Evolutionary conservation across 208 protist species (phyloP), one percentile per base, ranked within the genome.

Genomic region (Vickermania spadyakhi): DNA sequence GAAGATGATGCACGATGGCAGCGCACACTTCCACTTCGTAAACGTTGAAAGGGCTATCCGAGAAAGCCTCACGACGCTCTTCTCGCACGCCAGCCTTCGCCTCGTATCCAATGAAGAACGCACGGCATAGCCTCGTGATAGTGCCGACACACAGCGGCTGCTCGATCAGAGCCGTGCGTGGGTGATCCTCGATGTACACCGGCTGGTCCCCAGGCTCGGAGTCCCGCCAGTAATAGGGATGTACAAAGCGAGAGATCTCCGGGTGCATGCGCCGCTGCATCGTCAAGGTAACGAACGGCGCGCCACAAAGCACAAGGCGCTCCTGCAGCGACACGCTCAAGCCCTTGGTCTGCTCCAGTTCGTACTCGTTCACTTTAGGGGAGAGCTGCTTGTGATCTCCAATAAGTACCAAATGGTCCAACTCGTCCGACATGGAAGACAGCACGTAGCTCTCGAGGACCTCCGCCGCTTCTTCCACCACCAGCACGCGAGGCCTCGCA

Each of bases 401-500:
- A 50, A 78, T 29, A 5, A 78, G 64, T 23, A 78, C 59, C n/a
- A 78, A 21, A 21, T 80, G 72, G 22, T 78, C 50, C 45, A 80
- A 56, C 26, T 45, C 51, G 27, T 65, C 18, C 49, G 55, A 26
- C 23, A 86, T 54, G 28, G 58, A 69, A 7, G 78, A 41, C 0
- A 87, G 27, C 3, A 82, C 27, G 2, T 86, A 75, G 4, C 50
- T 28, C 60, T 87, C 80, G 14, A 81, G 56, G 2, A 87, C 58
- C 50, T 86, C 78, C 11, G 70, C 78, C 3, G 81, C 78, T 61
- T 92, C 84, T 58, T 89, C 84, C 11, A 85, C 58, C 4, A 91
- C 21, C 11, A 89, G n/a, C 11, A 88, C 77, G n/a, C 45, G 55
- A 2, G 72, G 13, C 4, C 5, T 18, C 18, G 72, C 50, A 2